Evolutionary conservation across 805 yeast species (phyloP), one percentile per base, ranked within the genome.

Genomic region (Sugiyamaella chiloensis): DNA sequence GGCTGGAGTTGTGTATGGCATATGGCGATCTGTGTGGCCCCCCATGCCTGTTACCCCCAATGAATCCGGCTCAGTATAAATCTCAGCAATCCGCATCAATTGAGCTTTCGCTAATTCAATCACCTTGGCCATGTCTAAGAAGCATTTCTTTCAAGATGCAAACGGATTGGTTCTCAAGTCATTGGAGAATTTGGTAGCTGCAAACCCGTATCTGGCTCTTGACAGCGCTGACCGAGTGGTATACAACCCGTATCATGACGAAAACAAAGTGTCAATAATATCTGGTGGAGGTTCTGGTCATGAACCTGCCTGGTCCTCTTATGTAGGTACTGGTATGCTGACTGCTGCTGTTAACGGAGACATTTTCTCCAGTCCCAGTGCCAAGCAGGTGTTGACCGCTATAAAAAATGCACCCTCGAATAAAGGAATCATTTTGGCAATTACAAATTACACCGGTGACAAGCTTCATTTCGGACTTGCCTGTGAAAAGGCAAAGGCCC

Each of bases 231-330:
- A 43, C 27, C 31, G 34, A 14, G 41, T 43, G 8, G 20, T 43
- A 5, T 43, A 23, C 20, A 27, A 43, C 24, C 46, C 46, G 14
- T 32, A 23, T 14, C 46, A 43, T 12, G 19, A 21, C 21, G 21
- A 3, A 7, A 20, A 31, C 24, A 67, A 46, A 59, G 85, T 89
- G 37, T 77, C 87, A 3, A 59, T 90, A 42, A 69, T 90, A 23
- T 81, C 96, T 26, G 96, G 96, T 50, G 98, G 98, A 47, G 97
- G 97, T 21, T 81, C 90, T 9, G 98, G 98, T 40, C 98, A 90
- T 62, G 98, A 90, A 66, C 97, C 97, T 23, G 74, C 89, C 4
- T 96, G 90, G 60, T 89, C 87, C 6, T 97, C 96, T 0, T 90
- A 81, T 63, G 89, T 90, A 21, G 97, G 97, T n/a, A 73, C 79